Base-by-base conservation (phyloP, 2,329 filamentous ascomycete species). In the Tolypocladium amazonense region DNA sequence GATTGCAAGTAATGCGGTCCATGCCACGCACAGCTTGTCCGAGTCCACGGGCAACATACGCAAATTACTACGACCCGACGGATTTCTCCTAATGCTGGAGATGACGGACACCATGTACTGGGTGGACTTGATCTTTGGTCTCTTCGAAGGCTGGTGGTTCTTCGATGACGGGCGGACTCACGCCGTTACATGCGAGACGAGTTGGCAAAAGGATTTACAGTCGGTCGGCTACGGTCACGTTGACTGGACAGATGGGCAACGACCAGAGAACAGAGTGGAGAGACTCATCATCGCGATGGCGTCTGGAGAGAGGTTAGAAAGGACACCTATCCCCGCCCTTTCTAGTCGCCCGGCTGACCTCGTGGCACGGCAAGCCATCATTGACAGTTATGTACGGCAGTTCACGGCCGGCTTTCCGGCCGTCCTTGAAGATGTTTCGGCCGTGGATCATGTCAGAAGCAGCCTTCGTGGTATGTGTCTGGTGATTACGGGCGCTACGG, bases 401-500 rank as follows among this genome's bases (percentile, higher is more conserved):
- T 52, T 35, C 18, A n/a, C 41, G 20, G 33, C n/a, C 18, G 56
- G 30, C 54, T 52, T 58, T 45, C 35, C 43, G n/a, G 41, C 15
- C n/a, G 23, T n/a, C 11, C 7, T 52, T 8, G 43, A n/a, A 0
- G 30, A 23, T 3, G 35, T 3, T 9, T 15, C 30, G 18, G 12
- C 20, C n/a, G 41, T 9, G 39, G n/a, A 12, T 11, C 9, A 8
- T 18, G 18, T 11, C 11, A 14, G 4, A 18, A 4, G n/a, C 45
- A 23, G 25, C 45, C 15, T 11, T 8, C 27, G 25, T 11, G 57
- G 56, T 23, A 56, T 56, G 11, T 56, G 37, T 27, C 37, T 77
- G 1, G 61, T 76, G 1, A 65, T 78, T 1, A 77, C 75, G 2
- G 75, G 75, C 4, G 71, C 70, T 0, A 67, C 74, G 0, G 76